phyloP scores from a whole-genome alignment of 1,284 basidiomycete species.

The Ustilago tritici region DNA sequence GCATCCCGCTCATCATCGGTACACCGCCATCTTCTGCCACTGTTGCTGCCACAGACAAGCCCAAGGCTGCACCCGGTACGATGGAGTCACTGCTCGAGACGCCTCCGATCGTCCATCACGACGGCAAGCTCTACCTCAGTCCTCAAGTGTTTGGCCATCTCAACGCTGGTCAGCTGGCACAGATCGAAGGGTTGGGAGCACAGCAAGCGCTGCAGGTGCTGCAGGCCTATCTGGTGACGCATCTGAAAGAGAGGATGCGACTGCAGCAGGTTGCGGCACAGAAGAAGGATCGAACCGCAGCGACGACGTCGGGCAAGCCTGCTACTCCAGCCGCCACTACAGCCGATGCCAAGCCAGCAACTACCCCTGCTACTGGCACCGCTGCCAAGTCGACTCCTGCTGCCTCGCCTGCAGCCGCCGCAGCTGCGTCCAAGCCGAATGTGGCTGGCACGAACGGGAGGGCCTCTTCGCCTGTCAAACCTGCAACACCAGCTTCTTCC shows the following conservation, averaged over 20 bases:
- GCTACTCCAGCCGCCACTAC: conserved; percentile 1
- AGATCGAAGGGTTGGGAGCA: conserved; percentile 83
- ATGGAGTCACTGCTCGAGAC: conserved; percentile 71
- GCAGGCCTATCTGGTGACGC: conserved; percentile 85
- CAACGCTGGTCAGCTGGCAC: conserved; percentile 78
- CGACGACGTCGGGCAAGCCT: not conserved
- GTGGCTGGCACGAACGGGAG: conserved; percentile 13
- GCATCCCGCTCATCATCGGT: conserved; percentile 76
- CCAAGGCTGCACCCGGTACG: conserved; percentile 63
- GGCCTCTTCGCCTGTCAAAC: conserved; percentile 13
- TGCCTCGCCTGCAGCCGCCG: conserved; percentile 2
- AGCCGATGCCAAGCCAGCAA: conserved; percentile 5
- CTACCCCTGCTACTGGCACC: not conserved
- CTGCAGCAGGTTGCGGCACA: conserved; percentile 67
- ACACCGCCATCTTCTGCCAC: conserved; percentile 73
- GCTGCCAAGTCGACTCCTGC: conserved; percentile 11
- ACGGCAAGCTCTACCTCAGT: conserved; percentile 84
- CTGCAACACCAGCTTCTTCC: not conserved
- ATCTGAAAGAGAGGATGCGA: conserved; percentile 81
- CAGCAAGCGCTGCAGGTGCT: conserved; percentile 84
- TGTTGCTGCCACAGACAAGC: conserved; percentile 58
- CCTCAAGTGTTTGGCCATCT: conserved; percentile 86
- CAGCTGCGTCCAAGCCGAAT: conserved; percentile 1
- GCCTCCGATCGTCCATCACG: conserved; percentile 84
- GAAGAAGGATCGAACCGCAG: conserved; percentile 37